Conservation (phyloP, 1,284 basidiomycete genomes). For the Anthracocystis setariae region DNA sequence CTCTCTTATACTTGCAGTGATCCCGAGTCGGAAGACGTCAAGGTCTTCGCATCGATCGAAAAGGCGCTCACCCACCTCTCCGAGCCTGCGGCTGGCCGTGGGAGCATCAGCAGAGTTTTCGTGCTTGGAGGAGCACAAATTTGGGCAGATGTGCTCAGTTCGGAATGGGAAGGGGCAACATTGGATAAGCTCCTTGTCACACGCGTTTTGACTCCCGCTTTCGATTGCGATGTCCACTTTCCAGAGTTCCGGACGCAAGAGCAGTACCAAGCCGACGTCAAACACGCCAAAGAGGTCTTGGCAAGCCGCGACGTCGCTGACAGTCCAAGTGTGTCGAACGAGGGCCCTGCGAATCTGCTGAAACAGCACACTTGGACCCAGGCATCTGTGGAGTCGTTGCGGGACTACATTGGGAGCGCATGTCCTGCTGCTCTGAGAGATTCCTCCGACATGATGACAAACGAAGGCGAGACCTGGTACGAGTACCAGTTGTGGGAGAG, state of each 20-base stretch:
- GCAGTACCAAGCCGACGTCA: conserved; percentile 36
- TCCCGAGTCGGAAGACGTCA: conserved; percentile 46
- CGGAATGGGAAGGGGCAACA: conserved; percentile 1
- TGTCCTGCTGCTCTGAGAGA: conserved; percentile 15
- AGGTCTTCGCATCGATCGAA: conserved; percentile 25
- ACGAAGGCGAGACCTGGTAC: conserved; percentile 37
- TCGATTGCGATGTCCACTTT: conserved; percentile 88
- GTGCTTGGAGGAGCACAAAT: conserved; percentile 90
- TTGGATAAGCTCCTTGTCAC: conserved; percentile 76
- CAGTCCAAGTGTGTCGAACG: background rate
- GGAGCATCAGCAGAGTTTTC: conserved; percentile 71
- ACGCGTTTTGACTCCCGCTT: conserved; percentile 78
- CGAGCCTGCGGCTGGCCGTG: background rate
- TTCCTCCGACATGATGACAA: conserved; percentile 20
- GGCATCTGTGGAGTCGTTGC: conserved; percentile 19
- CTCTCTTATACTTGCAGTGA: conserved; percentile 7
- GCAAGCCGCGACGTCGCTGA: background rate
- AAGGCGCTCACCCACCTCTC: conserved; percentile 22
- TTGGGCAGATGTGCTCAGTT: conserved; percentile 74
- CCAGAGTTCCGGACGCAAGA: conserved; percentile 74
- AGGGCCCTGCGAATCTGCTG: conserved; percentile 2
- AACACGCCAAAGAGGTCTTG: conserved; percentile 7
- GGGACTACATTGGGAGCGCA: conserved; percentile 25
- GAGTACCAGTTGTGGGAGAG: conserved; percentile 46
- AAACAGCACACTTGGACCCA: conserved; percentile 24